Base-by-base conservation (phyloP, 805 yeast species). In the Kazachstania taianensis region DNA sequence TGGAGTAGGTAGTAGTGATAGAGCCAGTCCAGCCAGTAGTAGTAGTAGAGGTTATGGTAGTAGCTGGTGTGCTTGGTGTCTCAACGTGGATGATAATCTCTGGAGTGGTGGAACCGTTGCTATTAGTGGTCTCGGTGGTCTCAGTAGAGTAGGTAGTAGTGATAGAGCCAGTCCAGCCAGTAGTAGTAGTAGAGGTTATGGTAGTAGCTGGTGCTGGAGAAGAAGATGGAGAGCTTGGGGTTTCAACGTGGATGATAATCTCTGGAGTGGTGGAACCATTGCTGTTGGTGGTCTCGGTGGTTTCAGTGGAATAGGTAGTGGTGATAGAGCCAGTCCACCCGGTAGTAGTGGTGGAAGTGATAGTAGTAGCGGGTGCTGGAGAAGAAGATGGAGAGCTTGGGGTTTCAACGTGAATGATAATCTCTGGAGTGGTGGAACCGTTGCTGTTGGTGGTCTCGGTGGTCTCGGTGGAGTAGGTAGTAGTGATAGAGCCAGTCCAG, bases 401-500 rank as follows among this genome's bases (percentile, higher is more conserved):
- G 6, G 49, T 46, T 20, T 43, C 45, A 20, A 43, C 42, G 25
- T 40, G 38, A 34, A 35, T 38, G 20, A 44, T 35, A 6, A 41
- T 36, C 29, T 42, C 48, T 14, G 41, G 34, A 13, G 46, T 45
- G 12, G 35, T 33, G 16, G 26, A 22, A 12, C 28, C 27, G 16
- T 28, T 34, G 13, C 28, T 23, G 25, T 34, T 30, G 4, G 35
- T 27, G 4, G 36, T 30, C 12, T 19, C 22, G 7, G 41, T 30
- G 3, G 34, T 36, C 31, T 38, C 41, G 13, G 42, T 41, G 4
- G 39, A 31, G 31, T 41, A 42, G 4, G 46, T 45, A 3, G 42
- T 23, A 1, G 46, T 41, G 20, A 20, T 27, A 3, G 41, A 27
- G 8, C 44, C 46, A 13, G 41, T 35, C 42, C 42, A 44, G 15